Evolutionary conservation across 169 alveolate genomes (phyloP).

Genomic region (Miamiensis avidus): DNA sequence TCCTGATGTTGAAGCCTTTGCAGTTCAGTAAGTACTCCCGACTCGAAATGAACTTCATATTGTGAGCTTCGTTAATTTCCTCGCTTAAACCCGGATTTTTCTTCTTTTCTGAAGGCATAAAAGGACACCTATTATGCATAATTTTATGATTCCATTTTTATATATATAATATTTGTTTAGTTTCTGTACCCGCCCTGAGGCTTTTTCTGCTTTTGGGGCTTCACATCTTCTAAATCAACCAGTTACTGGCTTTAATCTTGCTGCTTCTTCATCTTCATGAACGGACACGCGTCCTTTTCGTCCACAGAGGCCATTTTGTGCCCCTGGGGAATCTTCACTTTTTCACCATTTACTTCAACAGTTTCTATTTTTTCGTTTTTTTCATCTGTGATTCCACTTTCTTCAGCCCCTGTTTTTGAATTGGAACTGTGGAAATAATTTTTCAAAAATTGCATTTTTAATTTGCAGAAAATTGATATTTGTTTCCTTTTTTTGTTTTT

Average conservation of each 20-base stretch:
- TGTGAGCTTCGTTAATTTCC: slow-evolving; percentile 15
- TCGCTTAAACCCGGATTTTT: slow-evolving; percentile 35
- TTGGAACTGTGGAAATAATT: too few relatives aligned
- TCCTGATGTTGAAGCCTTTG: slow-evolving; percentile 26
- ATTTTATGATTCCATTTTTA: too few relatives aligned
- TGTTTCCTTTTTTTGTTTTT: too few relatives aligned
- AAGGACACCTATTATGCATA: slow-evolving; percentile 24
- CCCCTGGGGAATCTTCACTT: slow-evolving; percentile 11
- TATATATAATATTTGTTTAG: too few relatives aligned
- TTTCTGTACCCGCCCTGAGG: slow-evolving; percentile 36
- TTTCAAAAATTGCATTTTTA: too few relatives aligned
- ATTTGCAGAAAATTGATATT: too few relatives aligned
- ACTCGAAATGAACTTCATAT: slow-evolving; percentile 36
- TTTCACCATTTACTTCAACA: background rate
- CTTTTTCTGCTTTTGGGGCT: slow-evolving; percentile 20
- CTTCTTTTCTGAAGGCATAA: slow-evolving; percentile 47
- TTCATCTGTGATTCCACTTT: background rate
- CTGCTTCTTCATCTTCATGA: slow-evolving; percentile 9
- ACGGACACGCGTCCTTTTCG: slow-evolving; percentile 19
- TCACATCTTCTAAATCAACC: background rate
- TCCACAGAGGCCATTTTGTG: slow-evolving; percentile 13
- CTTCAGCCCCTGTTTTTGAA: background rate
- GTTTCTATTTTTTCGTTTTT: background rate
- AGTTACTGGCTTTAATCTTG: background rate
- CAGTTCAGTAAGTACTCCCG: slow-evolving; percentile 33